Evolutionary conservation across 371 early-diverging fungal species (phyloP).

Genomic region (Mortierella sp.): DNA sequence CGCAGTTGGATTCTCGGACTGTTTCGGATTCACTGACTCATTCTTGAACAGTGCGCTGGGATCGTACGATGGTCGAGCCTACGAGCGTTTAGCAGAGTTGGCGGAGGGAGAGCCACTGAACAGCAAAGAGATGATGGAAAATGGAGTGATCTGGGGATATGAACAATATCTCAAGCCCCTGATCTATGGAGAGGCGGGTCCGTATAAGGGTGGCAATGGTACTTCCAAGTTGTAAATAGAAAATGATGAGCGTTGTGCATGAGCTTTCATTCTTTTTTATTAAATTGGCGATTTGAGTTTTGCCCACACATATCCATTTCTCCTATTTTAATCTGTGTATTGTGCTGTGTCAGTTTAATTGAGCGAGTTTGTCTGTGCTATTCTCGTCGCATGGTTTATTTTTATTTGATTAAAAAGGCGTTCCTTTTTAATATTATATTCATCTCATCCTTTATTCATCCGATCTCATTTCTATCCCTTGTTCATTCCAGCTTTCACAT

Average conservation of each 20-base stretch:
- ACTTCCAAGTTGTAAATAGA: slow-evolving; percentile 29
- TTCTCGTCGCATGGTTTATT: too few relatives aligned
- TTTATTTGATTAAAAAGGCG: too few relatives aligned
- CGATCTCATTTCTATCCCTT: background rate
- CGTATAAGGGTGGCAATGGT: slow-evolving; percentile 23
- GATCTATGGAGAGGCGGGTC: slow-evolving; percentile 48
- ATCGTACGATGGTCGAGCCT: slow-evolving; percentile 75
- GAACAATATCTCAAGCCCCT: slow-evolving; percentile 68
- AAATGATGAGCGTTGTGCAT: background rate
- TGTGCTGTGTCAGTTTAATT: too few relatives aligned
- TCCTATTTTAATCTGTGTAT: too few relatives aligned
- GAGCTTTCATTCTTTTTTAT: background rate
- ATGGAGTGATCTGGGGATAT: slow-evolving; percentile 61
- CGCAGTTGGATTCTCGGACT: slow-evolving; percentile 79
- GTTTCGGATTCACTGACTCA: slow-evolving; percentile 79
- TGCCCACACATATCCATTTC: too few relatives aligned
- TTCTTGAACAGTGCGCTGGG: slow-evolving; percentile 81
- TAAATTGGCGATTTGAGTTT: background rate
- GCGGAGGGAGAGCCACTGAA: slow-evolving; percentile 81
- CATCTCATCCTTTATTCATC: background rate
- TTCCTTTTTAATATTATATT: too few relatives aligned
- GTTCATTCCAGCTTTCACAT: background rate
- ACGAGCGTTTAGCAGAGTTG: slow-evolving; percentile 76
- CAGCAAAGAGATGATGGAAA: slow-evolving; percentile 47
- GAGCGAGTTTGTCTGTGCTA: too few relatives aligned